Conservation (phyloP, 202 grass and related monocot species). For the Saccharum hybrid region DNA sequence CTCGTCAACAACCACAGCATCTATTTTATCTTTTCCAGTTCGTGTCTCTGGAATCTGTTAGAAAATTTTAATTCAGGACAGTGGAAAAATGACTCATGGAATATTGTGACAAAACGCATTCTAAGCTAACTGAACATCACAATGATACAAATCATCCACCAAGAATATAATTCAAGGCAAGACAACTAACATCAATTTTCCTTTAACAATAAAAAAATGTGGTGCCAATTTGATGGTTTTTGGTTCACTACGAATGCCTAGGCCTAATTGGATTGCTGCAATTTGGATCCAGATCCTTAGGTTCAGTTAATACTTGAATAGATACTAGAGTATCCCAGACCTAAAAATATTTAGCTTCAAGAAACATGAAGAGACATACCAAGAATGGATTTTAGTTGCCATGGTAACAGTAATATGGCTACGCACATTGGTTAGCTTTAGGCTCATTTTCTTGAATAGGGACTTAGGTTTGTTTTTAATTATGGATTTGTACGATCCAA, state of each 20-base stretch:
- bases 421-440: not conserved
- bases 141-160: not conserved
- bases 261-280: not conserved
- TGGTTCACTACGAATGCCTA: not conserved
- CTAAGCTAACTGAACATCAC: not conserved
- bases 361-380: not conserved
- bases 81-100: not conserved
- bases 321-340: not conserved
- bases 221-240: not conserved
- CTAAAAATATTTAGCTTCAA: not conserved
- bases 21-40: constrained; percentile 68
- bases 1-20: constrained; percentile 68
- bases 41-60: constrained; percentile 60
- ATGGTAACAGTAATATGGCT: not conserved
- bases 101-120: not conserved
- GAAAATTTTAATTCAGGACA: constrained; percentile 5
- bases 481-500: not conserved
- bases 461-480: not conserved
- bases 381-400: not conserved
- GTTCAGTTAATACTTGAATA: not conserved
- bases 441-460: not conserved
- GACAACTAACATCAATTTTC: not conserved
- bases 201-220: not conserved
- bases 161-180: constrained; percentile 19
- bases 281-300: not conserved